phyloP scores from a whole-genome alignment of 768 basidiomycete genomes.

The Agrocybe chaxingu region DNA sequence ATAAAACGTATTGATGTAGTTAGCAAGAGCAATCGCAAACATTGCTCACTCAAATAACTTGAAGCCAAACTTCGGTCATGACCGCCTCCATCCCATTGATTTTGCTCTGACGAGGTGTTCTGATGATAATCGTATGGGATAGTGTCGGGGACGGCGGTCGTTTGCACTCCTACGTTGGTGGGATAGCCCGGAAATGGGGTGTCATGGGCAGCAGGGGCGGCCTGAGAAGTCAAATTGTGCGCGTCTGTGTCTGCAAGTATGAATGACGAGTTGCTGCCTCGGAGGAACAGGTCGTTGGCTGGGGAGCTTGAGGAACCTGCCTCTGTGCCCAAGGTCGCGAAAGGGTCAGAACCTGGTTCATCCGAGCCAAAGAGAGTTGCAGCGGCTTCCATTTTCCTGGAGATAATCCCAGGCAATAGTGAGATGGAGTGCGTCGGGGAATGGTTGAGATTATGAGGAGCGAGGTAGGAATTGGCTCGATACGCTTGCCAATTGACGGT shows the following conservation, averaged over 20 bases:
- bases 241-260: constrained; percentile 4
- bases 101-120: no score
- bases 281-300: constrained; percentile 12
- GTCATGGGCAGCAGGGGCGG: background rate
- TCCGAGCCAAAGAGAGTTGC: constrained; percentile 76
- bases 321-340: constrained; percentile 52
- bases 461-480: background rate
- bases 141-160: no score
- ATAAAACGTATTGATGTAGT: no score
- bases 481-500: constrained; percentile 16
- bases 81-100: no score
- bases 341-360: constrained; percentile 60
- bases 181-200: constrained; percentile 3
- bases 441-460: no score
- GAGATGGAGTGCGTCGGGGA: background rate
- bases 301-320: constrained; percentile 9
- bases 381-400: constrained; percentile 65
- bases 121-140: no score
- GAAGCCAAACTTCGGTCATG: no score
- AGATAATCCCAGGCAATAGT: constrained; percentile 1
- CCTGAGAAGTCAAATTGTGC: constrained; percentile 6
- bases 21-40: no score
- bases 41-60: no score
- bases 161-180: background rate
- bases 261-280: constrained; percentile 1